A percentile compares a stretch with the other conserved stretches of the same genome.
Conservation (phyloP, 208 protist genomes). For the Crithidia fasciculata region DNA sequence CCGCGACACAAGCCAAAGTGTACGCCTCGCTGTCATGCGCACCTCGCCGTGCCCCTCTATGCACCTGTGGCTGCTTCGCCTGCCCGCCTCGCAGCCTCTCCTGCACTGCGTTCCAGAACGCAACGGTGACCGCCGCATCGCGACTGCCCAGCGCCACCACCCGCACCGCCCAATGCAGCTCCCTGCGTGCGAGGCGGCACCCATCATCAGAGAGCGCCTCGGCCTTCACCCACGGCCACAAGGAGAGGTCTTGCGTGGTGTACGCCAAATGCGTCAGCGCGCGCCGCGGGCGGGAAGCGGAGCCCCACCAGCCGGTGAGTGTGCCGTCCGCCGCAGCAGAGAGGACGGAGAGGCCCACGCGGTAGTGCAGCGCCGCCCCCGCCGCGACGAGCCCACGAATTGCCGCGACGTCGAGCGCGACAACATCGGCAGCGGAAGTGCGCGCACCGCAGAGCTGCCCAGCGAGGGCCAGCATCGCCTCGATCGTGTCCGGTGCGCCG, state of each 20-base stretch:
- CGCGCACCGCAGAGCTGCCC: neutral
- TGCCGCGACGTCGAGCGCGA: slow-evolving; percentile 7
- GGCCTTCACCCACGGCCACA: slow-evolving; percentile 18
- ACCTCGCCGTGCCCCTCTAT: neutral
- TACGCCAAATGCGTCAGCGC: slow-evolving; percentile 1
- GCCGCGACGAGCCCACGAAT: slow-evolving; percentile 7
- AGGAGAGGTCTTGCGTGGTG: slow-evolving; percentile 4
- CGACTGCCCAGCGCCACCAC: slow-evolving; percentile 22
- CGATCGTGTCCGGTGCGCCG: slow-evolving; percentile 9
- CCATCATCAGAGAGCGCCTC: slow-evolving; percentile 1
- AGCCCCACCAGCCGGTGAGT: slow-evolving; percentile 8
- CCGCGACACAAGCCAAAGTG: slow-evolving; percentile 2
- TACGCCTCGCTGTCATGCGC: neutral
- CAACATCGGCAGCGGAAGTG: neutral
- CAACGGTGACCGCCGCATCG: neutral
- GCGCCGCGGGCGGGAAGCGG: neutral
- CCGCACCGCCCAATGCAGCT: slow-evolving; percentile 25
- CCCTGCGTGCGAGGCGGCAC: neutral
- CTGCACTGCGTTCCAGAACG: slow-evolving; percentile 1
- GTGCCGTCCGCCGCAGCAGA: neutral
- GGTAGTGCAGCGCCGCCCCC: slow-evolving; percentile 3
- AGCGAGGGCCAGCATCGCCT: slow-evolving; percentile 4
- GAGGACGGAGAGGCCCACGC: slow-evolving; percentile 2
- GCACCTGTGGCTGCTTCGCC: neutral
- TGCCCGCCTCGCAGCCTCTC: neutral